A percentile compares a stretch with the other conserved stretches of the same genome.
Evolutionary conservation across 768 basidiomycete species (phyloP).

Genomic region (Boletus subcaerulescens): DNA sequence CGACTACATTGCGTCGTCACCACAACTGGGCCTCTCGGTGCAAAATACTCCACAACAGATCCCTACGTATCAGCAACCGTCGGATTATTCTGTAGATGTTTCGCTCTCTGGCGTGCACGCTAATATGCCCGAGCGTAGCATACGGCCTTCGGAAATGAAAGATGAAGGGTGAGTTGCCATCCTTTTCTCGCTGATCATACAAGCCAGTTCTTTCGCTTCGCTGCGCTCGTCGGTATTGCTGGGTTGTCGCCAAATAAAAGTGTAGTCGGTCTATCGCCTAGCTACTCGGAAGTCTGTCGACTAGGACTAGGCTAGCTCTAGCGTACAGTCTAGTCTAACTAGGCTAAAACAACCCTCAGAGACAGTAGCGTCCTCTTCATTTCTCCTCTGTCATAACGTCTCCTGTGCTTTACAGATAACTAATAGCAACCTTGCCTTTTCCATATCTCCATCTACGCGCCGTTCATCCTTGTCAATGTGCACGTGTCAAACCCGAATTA

Average conservation of each 20-base stretch:
- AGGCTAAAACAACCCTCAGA: conserved; percentile 58
- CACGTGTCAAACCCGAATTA: conserved; percentile 23
- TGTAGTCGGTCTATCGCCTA: conserved; percentile 45
- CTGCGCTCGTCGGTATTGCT: conserved; percentile 23
- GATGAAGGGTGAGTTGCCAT: conserved; percentile 89
- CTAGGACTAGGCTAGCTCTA: conserved; percentile 74
- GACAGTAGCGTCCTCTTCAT: conserved; percentile 72
- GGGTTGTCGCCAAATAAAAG: conserved; percentile 29
- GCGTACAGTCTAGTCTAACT: conserved; percentile 78
- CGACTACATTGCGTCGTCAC: conserved; percentile 5
- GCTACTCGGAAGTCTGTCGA: conserved; percentile 54
- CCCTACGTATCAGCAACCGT: conserved; percentile 72
- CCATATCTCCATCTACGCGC: conserved; percentile 28
- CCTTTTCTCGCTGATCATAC: conserved; percentile 7
- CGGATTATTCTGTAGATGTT: conserved; percentile 46
- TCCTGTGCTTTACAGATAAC: conserved; percentile 69
- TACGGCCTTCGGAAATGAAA: conserved; percentile 90
- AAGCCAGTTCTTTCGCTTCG: conserved; percentile 5
- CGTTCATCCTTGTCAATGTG: conserved; percentile 26
- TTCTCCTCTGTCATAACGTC: conserved; percentile 55
- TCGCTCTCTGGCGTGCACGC: conserved; percentile 36
- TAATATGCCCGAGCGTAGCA: conserved; percentile 55
- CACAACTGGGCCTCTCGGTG: conserved; percentile 33
- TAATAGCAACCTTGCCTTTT: conserved; percentile 68
- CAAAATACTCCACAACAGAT: conserved; percentile 61